Evolutionary conservation across 2,329 filamentous ascomycete genomes (phyloP).

Genomic region (Bimuria novae-zelandiae): DNA sequence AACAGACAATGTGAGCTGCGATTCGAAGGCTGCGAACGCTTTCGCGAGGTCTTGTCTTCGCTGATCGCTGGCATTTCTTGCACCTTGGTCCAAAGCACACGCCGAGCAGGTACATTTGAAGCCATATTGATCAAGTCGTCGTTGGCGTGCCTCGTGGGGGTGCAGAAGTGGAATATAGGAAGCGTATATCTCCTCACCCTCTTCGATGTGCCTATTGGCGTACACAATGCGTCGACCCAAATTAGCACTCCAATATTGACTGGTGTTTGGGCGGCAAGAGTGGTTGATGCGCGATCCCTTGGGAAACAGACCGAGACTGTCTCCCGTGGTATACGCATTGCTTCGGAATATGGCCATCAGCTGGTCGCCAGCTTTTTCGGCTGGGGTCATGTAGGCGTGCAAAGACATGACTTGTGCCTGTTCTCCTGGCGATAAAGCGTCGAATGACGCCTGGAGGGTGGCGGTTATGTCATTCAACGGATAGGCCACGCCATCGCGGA

Average conservation of each 20-base stretch:
- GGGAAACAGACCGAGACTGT: constrained; percentile 38
- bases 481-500: constrained; percentile 33
- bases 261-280: constrained; percentile 43
- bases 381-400: constrained; percentile 26
- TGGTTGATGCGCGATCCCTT: constrained; percentile 46
- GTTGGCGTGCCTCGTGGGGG: constrained; percentile 33
- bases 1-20: constrained; percentile 27
- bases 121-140: constrained; percentile 40
- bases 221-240: constrained; percentile 40
- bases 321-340: constrained; percentile 42
- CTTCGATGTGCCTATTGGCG: constrained; percentile 42
- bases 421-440: constrained; percentile 20
- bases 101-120: constrained; percentile 45
- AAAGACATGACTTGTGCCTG: constrained; percentile 36
- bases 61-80: constrained; percentile 29
- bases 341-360: constrained; percentile 41
- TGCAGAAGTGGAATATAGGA: constrained; percentile 46
- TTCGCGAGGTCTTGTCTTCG: constrained; percentile 33
- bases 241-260: constrained; percentile 44
- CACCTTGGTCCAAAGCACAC: constrained; percentile 34
- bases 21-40: constrained; percentile 33
- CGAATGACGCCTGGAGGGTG: constrained; percentile 31
- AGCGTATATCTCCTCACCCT: constrained; percentile 48
- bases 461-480: constrained; percentile 27
- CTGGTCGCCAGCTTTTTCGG: constrained; percentile 25